Base-by-base conservation (phyloP, 371 early-diverging fungal species). In the Mortierella sp. region DNA sequence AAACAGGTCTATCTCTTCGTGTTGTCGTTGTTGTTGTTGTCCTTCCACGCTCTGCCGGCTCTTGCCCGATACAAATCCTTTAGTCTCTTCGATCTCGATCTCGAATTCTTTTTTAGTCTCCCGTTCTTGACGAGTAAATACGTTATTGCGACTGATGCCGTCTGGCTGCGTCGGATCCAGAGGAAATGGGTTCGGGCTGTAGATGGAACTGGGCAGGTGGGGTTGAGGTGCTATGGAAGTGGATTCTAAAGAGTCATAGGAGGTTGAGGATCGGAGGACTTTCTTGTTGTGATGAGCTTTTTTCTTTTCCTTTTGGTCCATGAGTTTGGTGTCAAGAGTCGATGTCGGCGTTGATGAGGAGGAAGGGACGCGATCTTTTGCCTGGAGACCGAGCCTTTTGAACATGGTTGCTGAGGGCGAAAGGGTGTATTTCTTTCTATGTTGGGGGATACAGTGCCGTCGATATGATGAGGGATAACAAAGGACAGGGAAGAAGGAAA, bases 171-270 rank as follows among this genome's bases (percentile, higher is more conserved):
- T 50, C 4, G 78, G 78, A 39, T 76, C 78, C 11, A 76, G 43
- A 0, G 78, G 78, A 50, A 76, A 76, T 0, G 78, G 78, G 51
- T 76, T 70, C 0, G 78, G 78, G 14, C n/a, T 49, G 54, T 76
- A 76, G 39, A 76, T 32, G 14, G 61, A 42, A 28, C 62, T 65
- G 9, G 78, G 78, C 6, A 51, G 51, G 30, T 76, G 78, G 0
- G 78, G 78, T 14, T 54, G 57, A 1, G 70, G 70, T 0, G 70
- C 47, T 2, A 61, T 39, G 14, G 70, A 68, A 31, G 31, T 42
- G 0, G 76, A 69, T 14, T 76, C 62, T 15, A 73, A 42, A 2
- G 75, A 63, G 31, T 73, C 75, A 21, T 44, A 30, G 19, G 75
- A 73, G 0, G 60, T 15, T 1, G 60, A 28, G 23, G 61, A 17